phyloP scores from a whole-genome alignment of 345 rosid genomes.

The Populus pruinosa region DNA sequence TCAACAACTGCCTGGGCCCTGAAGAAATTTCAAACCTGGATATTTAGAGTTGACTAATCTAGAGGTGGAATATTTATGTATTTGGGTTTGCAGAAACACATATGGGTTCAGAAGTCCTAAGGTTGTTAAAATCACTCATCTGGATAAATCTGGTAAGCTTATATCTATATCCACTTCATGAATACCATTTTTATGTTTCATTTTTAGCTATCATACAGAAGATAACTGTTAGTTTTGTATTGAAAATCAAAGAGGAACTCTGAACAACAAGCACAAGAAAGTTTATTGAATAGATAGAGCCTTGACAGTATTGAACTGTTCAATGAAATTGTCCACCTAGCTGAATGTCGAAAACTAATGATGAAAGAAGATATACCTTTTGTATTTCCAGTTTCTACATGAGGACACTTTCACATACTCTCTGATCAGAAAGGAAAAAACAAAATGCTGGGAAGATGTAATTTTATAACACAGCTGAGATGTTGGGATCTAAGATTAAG shows the following conservation, averaged over 20 bases:
- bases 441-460: not conserved
- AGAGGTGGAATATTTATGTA: not conserved
- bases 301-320: not conserved
- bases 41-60: not conserved
- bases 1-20: slow-evolving; percentile 30
- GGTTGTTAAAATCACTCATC: slow-evolving; percentile 28
- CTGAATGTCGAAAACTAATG: no score
- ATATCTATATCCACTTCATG: not conserved
- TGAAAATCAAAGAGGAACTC: not conserved
- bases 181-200: not conserved
- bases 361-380: not conserved
- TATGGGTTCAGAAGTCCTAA: slow-evolving; percentile 66
- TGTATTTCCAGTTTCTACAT: not conserved
- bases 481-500: no score
- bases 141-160: slow-evolving; percentile 1
- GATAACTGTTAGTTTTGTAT: not conserved
- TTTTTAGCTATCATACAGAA: not conserved
- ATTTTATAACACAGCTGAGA: no score
- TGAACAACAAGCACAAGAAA: not conserved
- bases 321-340: not conserved
- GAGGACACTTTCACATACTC: not conserved
- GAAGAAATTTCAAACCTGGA: slow-evolving; percentile 32
- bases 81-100: slow-evolving; percentile 46
- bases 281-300: not conserved
- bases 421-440: not conserved